phyloP scores from a whole-genome alignment of 2,329 filamentous ascomycete genomes.

The Penicillium sp. region DNA sequence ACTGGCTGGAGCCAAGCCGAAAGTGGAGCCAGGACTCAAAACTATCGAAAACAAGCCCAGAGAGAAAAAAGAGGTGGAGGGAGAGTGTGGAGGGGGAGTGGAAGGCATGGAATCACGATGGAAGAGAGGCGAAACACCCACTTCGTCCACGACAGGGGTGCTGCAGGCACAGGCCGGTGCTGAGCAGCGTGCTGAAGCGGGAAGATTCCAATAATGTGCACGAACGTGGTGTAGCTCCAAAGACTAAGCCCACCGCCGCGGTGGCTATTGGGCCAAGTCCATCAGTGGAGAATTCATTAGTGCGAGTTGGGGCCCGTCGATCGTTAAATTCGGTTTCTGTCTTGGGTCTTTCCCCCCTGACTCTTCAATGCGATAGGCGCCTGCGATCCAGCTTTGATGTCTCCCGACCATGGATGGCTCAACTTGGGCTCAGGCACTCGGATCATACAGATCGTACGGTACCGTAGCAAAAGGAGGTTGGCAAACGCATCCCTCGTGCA shows the following conservation, averaged over 20 bases:
- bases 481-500: neutral
- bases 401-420: neutral
- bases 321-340: slow-evolving; percentile 5
- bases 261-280: neutral
- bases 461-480: neutral
- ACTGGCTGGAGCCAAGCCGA: neutral
- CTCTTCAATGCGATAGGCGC: slow-evolving; percentile 17
- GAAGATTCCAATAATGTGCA: slow-evolving; percentile 13
- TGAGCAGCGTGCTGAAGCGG: neutral
- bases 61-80: neutral
- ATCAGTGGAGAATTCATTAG: neutral
- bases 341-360: slow-evolving; percentile 1
- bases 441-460: neutral
- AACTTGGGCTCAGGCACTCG: neutral
- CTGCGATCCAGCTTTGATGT: neutral
- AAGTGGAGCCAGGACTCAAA: neutral
- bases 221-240: slow-evolving; percentile 7
- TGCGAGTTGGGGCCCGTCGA: slow-evolving; percentile 5
- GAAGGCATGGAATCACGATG: slow-evolving; percentile 1
- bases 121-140: slow-evolving; percentile 5
- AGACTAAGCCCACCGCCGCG: slow-evolving; percentile 5
- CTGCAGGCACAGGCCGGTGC: neutral
- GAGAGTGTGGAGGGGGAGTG: neutral
- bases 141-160: neutral
- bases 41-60: neutral